Percentiles rank a stretch among this genome's conserved stretches.
Conservation (phyloP, 2,329 filamentous ascomycete genomes). For the Colletotrichum falcatum region DNA sequence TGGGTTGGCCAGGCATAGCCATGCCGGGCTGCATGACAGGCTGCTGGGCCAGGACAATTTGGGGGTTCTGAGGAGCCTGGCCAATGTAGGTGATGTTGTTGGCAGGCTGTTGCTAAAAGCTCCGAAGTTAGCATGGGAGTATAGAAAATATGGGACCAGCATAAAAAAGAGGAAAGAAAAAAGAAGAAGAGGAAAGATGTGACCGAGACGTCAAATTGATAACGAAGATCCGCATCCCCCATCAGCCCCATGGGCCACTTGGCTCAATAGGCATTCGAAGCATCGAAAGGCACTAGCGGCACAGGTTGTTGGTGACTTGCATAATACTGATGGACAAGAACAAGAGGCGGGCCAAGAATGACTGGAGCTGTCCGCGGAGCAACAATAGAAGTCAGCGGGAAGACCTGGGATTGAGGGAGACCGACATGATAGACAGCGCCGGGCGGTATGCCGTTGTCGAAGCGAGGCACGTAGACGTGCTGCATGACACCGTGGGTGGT, state of each 20-base stretch:
- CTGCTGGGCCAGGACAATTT: conserved; percentile 51
- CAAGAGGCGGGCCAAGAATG: conserved; percentile 22
- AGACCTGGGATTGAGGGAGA: conserved; percentile 47
- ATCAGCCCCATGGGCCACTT: conserved; percentile 11
- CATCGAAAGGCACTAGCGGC: not conserved
- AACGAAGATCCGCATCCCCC: not conserved
- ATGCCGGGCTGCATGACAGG: conserved; percentile 46
- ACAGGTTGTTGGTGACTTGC: conserved; percentile 50
- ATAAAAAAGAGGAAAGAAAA: not conserved
- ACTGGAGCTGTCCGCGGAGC: conserved; percentile 17
- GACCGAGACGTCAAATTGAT: not conserved
- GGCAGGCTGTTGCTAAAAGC: conserved; percentile 48
- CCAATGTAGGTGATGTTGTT: conserved; percentile 45
- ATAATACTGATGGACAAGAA: conserved; percentile 48
- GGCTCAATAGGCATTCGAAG: not conserved
- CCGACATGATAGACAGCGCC: conserved; percentile 48
- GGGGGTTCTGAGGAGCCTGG: conserved; percentile 45
- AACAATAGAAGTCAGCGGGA: conserved; percentile 41
- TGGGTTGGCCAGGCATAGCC: conserved; percentile 13
- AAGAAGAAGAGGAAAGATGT: not conserved
- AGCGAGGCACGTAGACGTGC: conserved; percentile 68
- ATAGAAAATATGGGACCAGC: not conserved
- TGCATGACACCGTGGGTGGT: conserved; percentile 66
- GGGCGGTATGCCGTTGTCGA: conserved; percentile 53
- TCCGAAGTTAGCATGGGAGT: conserved; percentile 38